Conservation (phyloP, 352 stramenopile species). For the Phytopythium oedochilum region DNA sequence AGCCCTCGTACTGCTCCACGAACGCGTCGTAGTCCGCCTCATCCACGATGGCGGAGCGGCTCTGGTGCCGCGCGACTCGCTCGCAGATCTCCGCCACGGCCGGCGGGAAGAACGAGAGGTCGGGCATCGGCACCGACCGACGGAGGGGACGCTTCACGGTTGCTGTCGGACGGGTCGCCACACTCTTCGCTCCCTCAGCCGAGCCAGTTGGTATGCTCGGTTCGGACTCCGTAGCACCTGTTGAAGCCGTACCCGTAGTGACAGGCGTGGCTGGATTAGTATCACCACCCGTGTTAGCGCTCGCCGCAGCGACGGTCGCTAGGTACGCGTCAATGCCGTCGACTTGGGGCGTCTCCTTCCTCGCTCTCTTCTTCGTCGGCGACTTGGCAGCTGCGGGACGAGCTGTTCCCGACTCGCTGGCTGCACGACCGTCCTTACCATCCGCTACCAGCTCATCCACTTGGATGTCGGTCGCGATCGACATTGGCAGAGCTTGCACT, state of each 20-base stretch:
- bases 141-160: slow-evolving; percentile 11
- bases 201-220: background rate
- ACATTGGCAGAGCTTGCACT: background rate
- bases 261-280: background rate
- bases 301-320: background rate
- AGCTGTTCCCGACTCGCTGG: background rate
- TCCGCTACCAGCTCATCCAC: background rate
- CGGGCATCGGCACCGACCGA: slow-evolving; percentile 29
- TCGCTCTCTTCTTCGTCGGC: background rate
- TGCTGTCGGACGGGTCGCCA: background rate
- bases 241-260: background rate
- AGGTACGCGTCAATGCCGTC: background rate
- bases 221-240: background rate
- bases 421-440: background rate
- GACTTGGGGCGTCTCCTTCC: background rate
- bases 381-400: background rate
- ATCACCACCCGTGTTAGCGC: background rate
- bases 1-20: slow-evolving; percentile 38
- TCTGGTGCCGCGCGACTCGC: slow-evolving; percentile 35
- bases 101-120: slow-evolving; percentile 48
- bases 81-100: slow-evolving; percentile 53
- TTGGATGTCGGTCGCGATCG: background rate
- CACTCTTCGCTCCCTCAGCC: background rate
- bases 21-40: slow-evolving; percentile 58
- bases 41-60: slow-evolving; percentile 54